Evolutionary conservation across 1,284 basidiomycete species (phyloP), one percentile per base, ranked within the genome.

Genomic region (Ganoderma meredithae): DNA sequence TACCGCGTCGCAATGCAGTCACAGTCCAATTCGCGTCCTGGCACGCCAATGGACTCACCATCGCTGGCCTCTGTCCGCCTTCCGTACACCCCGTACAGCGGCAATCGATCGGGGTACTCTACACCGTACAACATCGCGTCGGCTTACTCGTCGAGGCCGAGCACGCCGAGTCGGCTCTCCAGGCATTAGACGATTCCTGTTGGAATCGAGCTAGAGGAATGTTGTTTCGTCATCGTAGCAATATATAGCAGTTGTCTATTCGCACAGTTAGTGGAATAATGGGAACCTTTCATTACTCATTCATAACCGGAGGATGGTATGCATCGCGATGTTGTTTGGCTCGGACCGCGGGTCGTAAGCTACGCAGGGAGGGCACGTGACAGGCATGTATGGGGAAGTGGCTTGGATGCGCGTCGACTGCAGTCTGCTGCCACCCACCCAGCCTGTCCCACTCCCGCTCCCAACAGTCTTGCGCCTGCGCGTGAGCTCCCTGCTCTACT

Each of bases 1-100:
- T 92, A 92, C 75, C 83, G 89, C 65, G 77, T 85, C 71, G 79
- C 81, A 19, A 80, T 80, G 44, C 86, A 86, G 75, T 91, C 90
- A 1, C 82, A 84, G 58, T 79, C 82, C 52, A 90, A 84, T 72
- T 91, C 91, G 52, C 84, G 89, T 69, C 86, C 90, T 59, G 89
- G 83, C 31, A 91, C 91, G 1, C 90, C 91, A 1, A 83, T 83
- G 75, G 83, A 80, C 19, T 86, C 86, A 3, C 84, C 85, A 0
- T 76, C 77, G 31, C 78, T 80, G 49, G 72, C 78, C 19, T 76
- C 77, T 3, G 73, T 73, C 55, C 79, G 79, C 44, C 75, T 85
- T 5, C 81, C 60, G 2, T 64, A 56, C 60, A 27, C 70, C 13
- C 63, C 71, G 81, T 25, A 74, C 74, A 55, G 64, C 70, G 70